A percentile compares a stretch with the other conserved stretches of the same genome.
Evolutionary conservation across 441 rosid species (phyloP).

Genomic region (Populus trichocarpa): DNA sequence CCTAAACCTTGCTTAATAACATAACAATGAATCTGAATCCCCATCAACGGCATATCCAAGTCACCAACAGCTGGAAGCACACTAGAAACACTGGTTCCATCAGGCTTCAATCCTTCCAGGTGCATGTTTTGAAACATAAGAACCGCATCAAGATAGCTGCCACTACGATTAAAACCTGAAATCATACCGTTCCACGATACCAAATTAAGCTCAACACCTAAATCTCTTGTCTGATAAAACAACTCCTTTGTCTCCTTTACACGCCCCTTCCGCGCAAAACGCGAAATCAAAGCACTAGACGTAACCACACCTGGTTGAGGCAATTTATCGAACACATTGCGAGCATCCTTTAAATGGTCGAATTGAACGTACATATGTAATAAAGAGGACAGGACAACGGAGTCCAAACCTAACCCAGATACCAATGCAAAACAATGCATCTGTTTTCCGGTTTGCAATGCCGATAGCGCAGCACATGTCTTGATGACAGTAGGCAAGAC

Average conservation of each 20-base stretch:
- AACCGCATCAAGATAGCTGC: slow-evolving; percentile 38
- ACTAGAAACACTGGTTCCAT: slow-evolving; percentile 43
- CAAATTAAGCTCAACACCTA: slow-evolving; percentile 38
- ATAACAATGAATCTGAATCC: slow-evolving; percentile 50
- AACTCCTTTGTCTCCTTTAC: slow-evolving; percentile 36
- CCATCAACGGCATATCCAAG: slow-evolving; percentile 34
- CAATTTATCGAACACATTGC: slow-evolving; percentile 46
- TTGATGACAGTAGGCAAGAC: slow-evolving; percentile 51
- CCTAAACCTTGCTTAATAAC: slow-evolving; percentile 41
- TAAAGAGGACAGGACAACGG: slow-evolving; percentile 46
- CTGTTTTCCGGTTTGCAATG: slow-evolving; percentile 34
- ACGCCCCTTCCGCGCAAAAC: slow-evolving; percentile 46
- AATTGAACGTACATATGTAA: slow-evolving; percentile 47
- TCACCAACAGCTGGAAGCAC: slow-evolving; percentile 50
- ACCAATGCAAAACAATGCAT: slow-evolving; percentile 37
- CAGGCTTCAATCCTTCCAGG: slow-evolving; percentile 39
- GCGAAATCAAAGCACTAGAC: slow-evolving; percentile 52
- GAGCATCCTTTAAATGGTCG: slow-evolving; percentile 38
- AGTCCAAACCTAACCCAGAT: slow-evolving; percentile 38
- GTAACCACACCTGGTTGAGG: slow-evolving; percentile 42
- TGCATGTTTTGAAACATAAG: slow-evolving; percentile 46
- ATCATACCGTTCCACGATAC: slow-evolving; percentile 65
- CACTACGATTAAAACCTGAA: slow-evolving; percentile 56
- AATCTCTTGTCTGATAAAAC: slow-evolving; percentile 30
- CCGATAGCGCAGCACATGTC: slow-evolving; percentile 46